Evolutionary conservation across 2,329 filamentous ascomycete species (phyloP), one percentile per base, ranked within the genome.

Genomic region (Seiridium cupressi): DNA sequence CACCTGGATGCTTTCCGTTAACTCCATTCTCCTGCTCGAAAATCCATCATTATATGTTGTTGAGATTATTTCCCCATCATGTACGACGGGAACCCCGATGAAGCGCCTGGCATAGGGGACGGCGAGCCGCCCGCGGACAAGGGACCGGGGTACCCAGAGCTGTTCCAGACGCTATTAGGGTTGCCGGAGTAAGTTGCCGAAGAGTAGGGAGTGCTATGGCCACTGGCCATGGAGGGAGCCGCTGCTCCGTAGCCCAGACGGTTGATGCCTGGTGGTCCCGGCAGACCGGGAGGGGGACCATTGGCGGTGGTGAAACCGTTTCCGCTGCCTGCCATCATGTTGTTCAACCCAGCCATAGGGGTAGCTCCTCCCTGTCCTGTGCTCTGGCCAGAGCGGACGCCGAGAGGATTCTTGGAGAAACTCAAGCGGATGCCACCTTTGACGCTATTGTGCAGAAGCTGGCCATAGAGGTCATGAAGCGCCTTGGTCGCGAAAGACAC

Each of bases 371-470:
- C 69, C 60, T 81, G 76, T 34, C 76, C 76, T 7, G 79, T 71
- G n/a, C 78, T 81, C 69, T 93, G 92, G 34, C 87, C 88, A 1
- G 91, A 92, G 51, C 95, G 89, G 35, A 98, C 94, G 31, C 95
- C 95, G 1, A 98, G 83, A 0, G 95, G 95, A 68, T 98, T 98
- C 79, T 98, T 98, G 36, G 94, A 97, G 75, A 97, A 99, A 75
- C 93, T 97, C 59, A 99, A 81, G 32, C 95, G 89, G 69, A 99
- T 97, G 40, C 95, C 95, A 5, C 94, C 94, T 73, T 97, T 97
- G 70, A 92, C 85, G 69, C 93, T 97, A 76, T 97, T 97, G 72
- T 93, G 92, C 38, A 98, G 83, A 54, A 86, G 87, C 55, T 90
- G 87, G 0, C 95, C 95, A 69, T 98, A 97, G 1, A 98, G 82